Conservation (phyloP, 306 rosid species). For the Prunus mira region DNA sequence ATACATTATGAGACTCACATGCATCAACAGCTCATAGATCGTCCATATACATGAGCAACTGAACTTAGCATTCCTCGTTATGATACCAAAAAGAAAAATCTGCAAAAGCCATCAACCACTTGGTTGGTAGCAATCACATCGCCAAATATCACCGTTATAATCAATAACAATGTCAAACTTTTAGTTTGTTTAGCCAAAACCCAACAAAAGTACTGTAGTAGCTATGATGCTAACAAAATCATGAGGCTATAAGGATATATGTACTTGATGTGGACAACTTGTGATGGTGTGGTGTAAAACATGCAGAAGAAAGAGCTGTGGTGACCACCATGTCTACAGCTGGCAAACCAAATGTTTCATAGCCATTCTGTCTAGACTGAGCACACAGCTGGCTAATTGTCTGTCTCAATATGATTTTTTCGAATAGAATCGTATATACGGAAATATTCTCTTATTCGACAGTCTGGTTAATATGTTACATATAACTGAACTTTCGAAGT, state of each 20-base stretch:
- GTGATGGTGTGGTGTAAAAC: constrained; percentile 4
- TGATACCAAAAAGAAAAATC: too few species aligned
- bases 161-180: not conserved
- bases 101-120: too few species aligned
- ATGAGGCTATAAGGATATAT: not conserved
- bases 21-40: too few species aligned
- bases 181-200: not conserved
- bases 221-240: constrained; percentile 3
- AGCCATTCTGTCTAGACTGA: not conserved
- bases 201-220: not conserved
- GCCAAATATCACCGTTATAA: not conserved
- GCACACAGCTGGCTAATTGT: not conserved
- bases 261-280: constrained; percentile 4
- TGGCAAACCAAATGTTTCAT: not conserved
- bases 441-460: not conserved
- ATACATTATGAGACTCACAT: too few species aligned
- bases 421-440: not conserved
- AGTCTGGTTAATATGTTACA: not conserved
- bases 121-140: not conserved
- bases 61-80: too few species aligned
- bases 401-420: too few species aligned
- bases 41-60: too few species aligned
- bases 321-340: constrained; percentile 9
- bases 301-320: not conserved
- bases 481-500: too few species aligned